Evolutionary conservation across 352 stramenopile species (phyloP), one percentile per base, ranked within the genome.

Genomic region (Pythium coloratum): DNA sequence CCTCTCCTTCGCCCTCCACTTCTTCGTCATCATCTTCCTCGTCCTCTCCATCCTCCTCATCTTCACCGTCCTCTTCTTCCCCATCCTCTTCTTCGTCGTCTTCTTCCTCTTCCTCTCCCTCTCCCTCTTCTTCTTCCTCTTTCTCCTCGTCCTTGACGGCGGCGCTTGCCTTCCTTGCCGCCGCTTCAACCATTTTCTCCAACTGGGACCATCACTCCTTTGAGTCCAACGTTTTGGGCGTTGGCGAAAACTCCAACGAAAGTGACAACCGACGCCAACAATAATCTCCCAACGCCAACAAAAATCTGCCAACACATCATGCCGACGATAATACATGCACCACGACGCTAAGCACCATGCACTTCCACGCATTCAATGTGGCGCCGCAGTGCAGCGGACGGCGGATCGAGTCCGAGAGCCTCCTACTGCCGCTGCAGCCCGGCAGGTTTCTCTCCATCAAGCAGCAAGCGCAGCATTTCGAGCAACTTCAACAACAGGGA

Each of bases 1-100:
- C 66, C 18, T 74, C 70, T 7, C 75, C 70, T 0, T 70, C 68
- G 4, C 76, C 75, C 8, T 70, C 68, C 10, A 66, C 68, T 12
- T 65, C 67, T 18, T 62, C 69, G 13, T 68, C 69, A 24, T 66
- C 70, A 0, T 68, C 55, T 0, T 76, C 69, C 16, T 70, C 59
- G 9, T 71, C 65, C 0, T 66, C 65, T 5, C 66, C 75, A 1
- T 73, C 61, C 16, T 77, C 70, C 0, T 72, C 72, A 0, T 74
- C 71, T 2, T 71, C 65, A 1, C 74, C 65, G 0, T 64, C 57
- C 20, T 66, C 54, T 30, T 55, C n/a, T 18, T 24, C 30, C 20
- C 56, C 44, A 47, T 64, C 58, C 10, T 24, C 20, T 24, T 24
- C 20, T 24, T 24, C 20, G 20, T 24, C 24, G 30, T 36, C 44